These are phyloP conservation scores for Phylloporus rhodoxanthus DNA, from an alignment of 768 basidiomycete species.

Conservation along the genomic window DNA sequence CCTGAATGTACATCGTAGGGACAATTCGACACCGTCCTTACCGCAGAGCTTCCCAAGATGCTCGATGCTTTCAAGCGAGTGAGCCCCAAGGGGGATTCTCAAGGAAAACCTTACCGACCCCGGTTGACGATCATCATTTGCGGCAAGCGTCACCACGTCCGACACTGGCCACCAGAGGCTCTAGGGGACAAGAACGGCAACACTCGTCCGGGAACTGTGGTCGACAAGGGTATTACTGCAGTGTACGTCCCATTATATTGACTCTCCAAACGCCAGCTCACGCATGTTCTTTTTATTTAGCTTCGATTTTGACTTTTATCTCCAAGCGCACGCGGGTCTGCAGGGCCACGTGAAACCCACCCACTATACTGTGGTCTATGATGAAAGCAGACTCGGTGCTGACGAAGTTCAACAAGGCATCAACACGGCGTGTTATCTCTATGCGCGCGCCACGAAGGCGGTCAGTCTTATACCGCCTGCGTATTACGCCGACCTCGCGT, in stretches of 20 bases:
- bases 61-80: constrained; percentile 48
- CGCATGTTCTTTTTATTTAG: constrained; percentile 22
- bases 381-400: constrained; percentile 63
- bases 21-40: constrained; percentile 61
- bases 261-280: background rate
- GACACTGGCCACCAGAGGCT: constrained; percentile 52
- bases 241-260: constrained; percentile 37
- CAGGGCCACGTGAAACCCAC: constrained; percentile 69
- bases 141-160: constrained; percentile 60
- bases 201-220: constrained; percentile 72
- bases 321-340: constrained; percentile 70
- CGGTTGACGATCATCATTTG: constrained; percentile 70
- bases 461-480: constrained; percentile 78
- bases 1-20: constrained; percentile 41
- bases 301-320: constrained; percentile 62
- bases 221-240: constrained; percentile 72
- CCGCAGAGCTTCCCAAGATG: constrained; percentile 58
- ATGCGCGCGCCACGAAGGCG: constrained; percentile 77
- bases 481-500: constrained; percentile 78
- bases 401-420: constrained; percentile 73
- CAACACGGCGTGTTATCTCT: constrained; percentile 64
- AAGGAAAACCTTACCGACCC: constrained; percentile 50
- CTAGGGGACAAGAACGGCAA: constrained; percentile 65
- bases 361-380: constrained; percentile 76
- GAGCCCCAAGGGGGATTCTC: constrained; percentile 38